Evolutionary conservation across 129 eudicot genomes (phyloP).

Genomic region (sunflower (Helianthus annuus)): DNA sequence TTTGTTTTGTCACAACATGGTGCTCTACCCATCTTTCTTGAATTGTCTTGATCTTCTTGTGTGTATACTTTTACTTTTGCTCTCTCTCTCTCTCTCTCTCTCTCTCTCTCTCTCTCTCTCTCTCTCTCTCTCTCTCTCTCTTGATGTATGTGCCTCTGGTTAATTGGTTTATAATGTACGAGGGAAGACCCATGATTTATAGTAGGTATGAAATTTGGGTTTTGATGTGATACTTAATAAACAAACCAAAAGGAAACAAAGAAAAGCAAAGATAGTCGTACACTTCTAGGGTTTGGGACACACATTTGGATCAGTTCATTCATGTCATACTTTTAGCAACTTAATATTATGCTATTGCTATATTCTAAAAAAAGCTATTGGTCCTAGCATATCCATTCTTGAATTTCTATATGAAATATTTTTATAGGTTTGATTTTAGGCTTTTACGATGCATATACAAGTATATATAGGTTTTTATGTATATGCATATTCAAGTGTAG

Average conservation of each 20-base stretch:
- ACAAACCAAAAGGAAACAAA: constrained; percentile 33
- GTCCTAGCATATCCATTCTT: neutral
- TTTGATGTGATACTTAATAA: constrained; percentile 39
- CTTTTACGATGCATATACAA: no score
- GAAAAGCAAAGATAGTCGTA: constrained; percentile 38
- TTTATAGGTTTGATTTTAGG: neutral
- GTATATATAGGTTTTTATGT: no score
- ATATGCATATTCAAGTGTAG: no score
- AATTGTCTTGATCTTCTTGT: constrained; percentile 18
- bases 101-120: no score
- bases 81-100: constrained; percentile 10
- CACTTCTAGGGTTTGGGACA: constrained; percentile 53
- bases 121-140: constrained; percentile 9
- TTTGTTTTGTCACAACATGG: constrained; percentile 95
- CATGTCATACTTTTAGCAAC: constrained; percentile 30
- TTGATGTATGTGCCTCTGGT: constrained; percentile 19
- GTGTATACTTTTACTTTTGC: constrained; percentile 22
- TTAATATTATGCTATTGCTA: constrained; percentile 16
- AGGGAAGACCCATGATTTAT: constrained; percentile 51
- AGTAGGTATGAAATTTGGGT: constrained; percentile 42
- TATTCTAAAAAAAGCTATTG: neutral
- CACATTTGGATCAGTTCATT: constrained; percentile 69
- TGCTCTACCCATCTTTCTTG: constrained; percentile 81
- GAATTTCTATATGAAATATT: neutral
- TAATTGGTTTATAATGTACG: constrained; percentile 43